Conservation (phyloP, 352 stramenopile genomes). For the Phytophthora sojae region DNA sequence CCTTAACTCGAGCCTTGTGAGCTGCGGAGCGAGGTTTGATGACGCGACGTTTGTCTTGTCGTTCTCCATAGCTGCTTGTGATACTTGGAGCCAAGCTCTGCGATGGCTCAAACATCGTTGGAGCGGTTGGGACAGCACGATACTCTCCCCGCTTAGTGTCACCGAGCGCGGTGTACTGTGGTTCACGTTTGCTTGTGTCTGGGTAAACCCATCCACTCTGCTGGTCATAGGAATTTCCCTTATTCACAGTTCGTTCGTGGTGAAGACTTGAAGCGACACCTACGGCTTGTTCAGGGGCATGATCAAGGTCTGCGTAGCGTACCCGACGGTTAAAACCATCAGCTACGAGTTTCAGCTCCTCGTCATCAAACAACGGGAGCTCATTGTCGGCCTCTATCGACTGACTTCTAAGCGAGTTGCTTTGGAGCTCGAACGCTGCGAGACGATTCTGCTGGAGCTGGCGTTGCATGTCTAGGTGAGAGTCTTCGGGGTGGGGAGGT, state of each 20-base stretch:
- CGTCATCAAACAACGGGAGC: slow-evolving; percentile 35
- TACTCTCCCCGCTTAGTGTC: neutral
- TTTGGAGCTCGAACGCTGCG: neutral
- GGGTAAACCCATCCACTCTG: neutral
- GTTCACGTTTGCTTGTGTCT: neutral
- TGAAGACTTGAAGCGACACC: neutral
- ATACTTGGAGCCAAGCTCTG: slow-evolving; percentile 9
- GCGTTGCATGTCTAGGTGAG: neutral
- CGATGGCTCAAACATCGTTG: slow-evolving; percentile 10
- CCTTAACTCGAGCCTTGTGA: slow-evolving; percentile 21
- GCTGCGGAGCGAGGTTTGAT: slow-evolving; percentile 6
- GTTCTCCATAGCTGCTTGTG: neutral
- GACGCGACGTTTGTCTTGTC: neutral
- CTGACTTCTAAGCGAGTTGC: neutral
- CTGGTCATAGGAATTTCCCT: neutral
- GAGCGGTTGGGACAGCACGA: neutral
- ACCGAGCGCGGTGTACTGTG: neutral
- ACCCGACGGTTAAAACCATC: neutral
- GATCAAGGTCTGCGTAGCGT: neutral
- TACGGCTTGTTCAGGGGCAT: neutral
- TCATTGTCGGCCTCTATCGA: slow-evolving; percentile 1
- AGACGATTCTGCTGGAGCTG: neutral
- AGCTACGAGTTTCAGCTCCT: neutral
- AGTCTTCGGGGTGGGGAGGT: neutral
- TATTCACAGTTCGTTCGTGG: neutral